Conservation (phyloP, 1,284 basidiomycete genomes). For the Neolentinus lepideus region DNA sequence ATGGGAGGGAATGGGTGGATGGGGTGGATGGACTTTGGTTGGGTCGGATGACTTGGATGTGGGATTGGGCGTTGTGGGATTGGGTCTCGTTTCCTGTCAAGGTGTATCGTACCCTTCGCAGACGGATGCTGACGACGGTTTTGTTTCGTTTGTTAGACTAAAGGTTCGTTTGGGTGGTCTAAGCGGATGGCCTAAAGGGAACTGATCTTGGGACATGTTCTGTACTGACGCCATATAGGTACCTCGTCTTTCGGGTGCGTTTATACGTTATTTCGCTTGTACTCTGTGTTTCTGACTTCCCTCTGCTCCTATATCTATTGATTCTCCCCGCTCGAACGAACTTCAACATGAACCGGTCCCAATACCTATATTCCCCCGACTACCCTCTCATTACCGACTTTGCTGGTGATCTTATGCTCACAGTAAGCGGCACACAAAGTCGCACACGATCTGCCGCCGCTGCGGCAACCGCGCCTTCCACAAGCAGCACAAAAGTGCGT, state of each 20-base stretch:
- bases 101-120: no score
- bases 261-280: neutral
- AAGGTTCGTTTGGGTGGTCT: slow-evolving; percentile 49
- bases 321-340: no score
- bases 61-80: slow-evolving; percentile 2
- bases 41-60: slow-evolving; percentile 15
- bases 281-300: slow-evolving; percentile 8
- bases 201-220: slow-evolving; percentile 13
- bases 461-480: slow-evolving; percentile 93
- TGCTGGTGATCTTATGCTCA: slow-evolving; percentile 5
- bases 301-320: no score
- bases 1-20: slow-evolving; percentile 27
- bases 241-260: slow-evolving; percentile 87
- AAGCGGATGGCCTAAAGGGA: slow-evolving; percentile 1
- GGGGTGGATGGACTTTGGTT: slow-evolving; percentile 8
- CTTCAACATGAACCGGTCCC: neutral
- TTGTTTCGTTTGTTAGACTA: slow-evolving; percentile 43
- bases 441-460: slow-evolving; percentile 94
- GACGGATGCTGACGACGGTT: no score
- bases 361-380: neutral
- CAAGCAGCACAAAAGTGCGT: slow-evolving; percentile 93
- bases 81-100: no score
- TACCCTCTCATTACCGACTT: neutral
- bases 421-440: slow-evolving; percentile 98
- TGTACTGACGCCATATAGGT: slow-evolving; percentile 43